These are phyloP conservation scores for Amauroascus verrucosus DNA, from an alignment of 2,329 filamentous ascomycete species.

Conservation along the genomic window DNA sequence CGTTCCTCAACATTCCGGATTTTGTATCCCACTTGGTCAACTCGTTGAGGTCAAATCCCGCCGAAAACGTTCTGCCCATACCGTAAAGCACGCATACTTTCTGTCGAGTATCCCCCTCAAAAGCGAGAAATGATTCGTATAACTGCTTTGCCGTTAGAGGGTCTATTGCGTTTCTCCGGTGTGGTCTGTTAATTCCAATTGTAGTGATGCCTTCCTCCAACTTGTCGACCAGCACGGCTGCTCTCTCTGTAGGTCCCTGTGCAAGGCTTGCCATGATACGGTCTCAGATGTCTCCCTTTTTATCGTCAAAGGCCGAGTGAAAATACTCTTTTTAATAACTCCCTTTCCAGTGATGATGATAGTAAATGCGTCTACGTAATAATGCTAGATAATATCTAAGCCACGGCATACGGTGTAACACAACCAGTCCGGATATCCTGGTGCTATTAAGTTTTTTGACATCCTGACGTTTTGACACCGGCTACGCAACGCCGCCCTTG, in stretches of 20 bases:
- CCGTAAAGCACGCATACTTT: slow-evolving; percentile 46
- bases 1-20: background rate
- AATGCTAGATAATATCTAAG: background rate
- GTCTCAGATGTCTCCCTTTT: background rate
- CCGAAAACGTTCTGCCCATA: slow-evolving; percentile 42
- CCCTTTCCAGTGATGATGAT: background rate
- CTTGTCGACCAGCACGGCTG: slow-evolving; percentile 14
- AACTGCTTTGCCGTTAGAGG: slow-evolving; percentile 40
- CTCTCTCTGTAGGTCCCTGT: slow-evolving; percentile 6
- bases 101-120: slow-evolving; percentile 42
- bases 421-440: background rate
- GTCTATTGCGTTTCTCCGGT: slow-evolving; percentile 46
- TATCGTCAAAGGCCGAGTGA: background rate
- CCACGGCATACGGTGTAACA: background rate
- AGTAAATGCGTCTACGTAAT: no score
- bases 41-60: slow-evolving; percentile 44
- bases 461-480: background rate
- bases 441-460: background rate
- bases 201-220: slow-evolving; percentile 40
- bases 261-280: slow-evolving; percentile 1
- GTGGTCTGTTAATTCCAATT: slow-evolving; percentile 46
- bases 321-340: background rate
- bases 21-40: slow-evolving; percentile 25
- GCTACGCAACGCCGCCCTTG: background rate
- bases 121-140: slow-evolving; percentile 39